Percentiles rank a stretch among this genome's conserved stretches.
phyloP scores from a whole-genome alignment of 1,284 basidiomycete species.

The Erythrobasidium hasegawianum region DNA sequence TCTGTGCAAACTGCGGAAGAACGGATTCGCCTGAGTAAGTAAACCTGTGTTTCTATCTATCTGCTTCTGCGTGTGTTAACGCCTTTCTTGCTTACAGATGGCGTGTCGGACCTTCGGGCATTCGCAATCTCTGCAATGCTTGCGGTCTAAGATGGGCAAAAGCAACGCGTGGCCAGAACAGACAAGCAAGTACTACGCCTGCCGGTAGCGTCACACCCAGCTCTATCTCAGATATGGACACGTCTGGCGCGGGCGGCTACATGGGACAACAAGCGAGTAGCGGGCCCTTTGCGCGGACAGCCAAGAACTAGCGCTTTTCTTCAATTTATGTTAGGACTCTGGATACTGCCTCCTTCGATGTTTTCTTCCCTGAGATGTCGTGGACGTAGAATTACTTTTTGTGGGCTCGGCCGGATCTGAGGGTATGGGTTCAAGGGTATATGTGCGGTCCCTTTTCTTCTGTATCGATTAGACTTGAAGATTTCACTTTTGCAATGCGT shows the following conservation, averaged over 20 bases:
- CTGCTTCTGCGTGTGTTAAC: not conserved
- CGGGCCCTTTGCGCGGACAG: slow-evolving; percentile 19
- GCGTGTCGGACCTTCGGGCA: slow-evolving; percentile 37
- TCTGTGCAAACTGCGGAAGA: slow-evolving; percentile 43
- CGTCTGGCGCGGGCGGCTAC: not conserved
- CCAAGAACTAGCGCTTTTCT: too few species aligned
- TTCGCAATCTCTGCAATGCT: slow-evolving; percentile 44
- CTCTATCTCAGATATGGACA: slow-evolving; percentile 25
- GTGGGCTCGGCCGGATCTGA: too few species aligned
- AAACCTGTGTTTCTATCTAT: slow-evolving; percentile 10
- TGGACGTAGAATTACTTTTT: too few species aligned
- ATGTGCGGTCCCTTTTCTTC: too few species aligned
- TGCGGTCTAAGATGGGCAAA: slow-evolving; percentile 38
- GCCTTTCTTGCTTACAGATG: slow-evolving; percentile 1
- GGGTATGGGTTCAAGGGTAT: too few species aligned
- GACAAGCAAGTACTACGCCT: slow-evolving; percentile 22
- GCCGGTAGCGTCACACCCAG: slow-evolving; percentile 10
- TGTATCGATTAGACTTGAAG: too few species aligned
- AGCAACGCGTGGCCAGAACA: slow-evolving; percentile 12
- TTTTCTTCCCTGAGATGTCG: too few species aligned
- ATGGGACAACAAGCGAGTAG: slow-evolving; percentile 2
- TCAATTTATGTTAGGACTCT: too few species aligned
- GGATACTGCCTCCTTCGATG: too few species aligned
- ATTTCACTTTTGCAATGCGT: too few species aligned
- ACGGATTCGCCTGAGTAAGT: slow-evolving; percentile 42